phyloP scores from a whole-genome alignment of 202 grass and related monocot species.

The Cymbopogon flexuosus region DNA sequence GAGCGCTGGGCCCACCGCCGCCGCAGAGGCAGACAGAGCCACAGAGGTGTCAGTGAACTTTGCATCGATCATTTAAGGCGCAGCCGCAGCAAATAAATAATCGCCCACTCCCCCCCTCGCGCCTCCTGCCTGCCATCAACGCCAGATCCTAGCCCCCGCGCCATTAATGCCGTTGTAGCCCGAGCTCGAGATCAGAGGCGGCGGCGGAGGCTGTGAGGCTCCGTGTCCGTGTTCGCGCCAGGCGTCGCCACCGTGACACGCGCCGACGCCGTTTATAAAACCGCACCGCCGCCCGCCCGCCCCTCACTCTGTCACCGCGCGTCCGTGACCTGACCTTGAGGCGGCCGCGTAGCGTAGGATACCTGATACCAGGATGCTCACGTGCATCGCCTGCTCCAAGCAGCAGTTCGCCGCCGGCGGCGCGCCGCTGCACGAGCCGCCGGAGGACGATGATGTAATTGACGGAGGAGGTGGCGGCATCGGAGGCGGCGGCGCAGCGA shows the following conservation, averaged over 20 bases:
- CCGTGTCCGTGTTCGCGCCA: neutral
- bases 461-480: neutral
- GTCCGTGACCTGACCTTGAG: neutral
- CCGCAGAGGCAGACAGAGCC: neutral
- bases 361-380: constrained; percentile 36
- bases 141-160: constrained; percentile 26
- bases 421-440: constrained; percentile 38
- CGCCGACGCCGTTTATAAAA: neutral
- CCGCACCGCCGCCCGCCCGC: neutral
- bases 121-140: constrained; percentile 35
- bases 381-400: constrained; percentile 65
- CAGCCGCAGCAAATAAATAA: constrained; percentile 29
- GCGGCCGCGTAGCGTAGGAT: neutral
- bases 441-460: constrained; percentile 40
- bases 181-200: constrained; percentile 45
- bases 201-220: neutral
- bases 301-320: neutral
- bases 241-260: neutral
- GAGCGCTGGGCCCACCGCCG: neutral
- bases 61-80: constrained; percentile 9
- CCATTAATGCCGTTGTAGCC: constrained; percentile 41
- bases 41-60: constrained; percentile 27
- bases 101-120: constrained; percentile 17
- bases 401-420: constrained; percentile 39
- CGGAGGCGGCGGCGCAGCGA: constrained; percentile 7